Evolutionary conservation across 2,329 filamentous ascomycete species (phyloP).

Genomic region (Elsinoe fawcettii): DNA sequence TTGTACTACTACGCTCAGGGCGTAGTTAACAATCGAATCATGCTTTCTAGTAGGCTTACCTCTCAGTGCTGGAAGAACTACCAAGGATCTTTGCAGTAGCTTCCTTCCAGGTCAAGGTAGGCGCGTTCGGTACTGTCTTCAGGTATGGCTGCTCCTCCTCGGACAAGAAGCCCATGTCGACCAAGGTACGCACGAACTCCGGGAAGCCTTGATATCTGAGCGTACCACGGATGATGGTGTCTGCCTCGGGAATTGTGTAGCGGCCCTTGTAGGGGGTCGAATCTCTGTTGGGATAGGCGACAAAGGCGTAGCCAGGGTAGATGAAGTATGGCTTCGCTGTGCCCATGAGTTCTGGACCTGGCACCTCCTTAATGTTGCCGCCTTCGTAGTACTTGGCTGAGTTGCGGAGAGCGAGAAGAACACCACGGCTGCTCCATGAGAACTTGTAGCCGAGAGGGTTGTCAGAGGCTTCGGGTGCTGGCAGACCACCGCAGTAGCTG

Average conservation of each 20-base stretch:
- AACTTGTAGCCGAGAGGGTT: constrained; percentile 95
- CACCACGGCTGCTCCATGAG: constrained; percentile 67
- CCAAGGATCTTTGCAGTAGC: constrained; percentile 71
- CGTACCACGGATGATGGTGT: constrained; percentile 78
- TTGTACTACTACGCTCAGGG: no score
- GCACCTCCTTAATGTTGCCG: constrained; percentile 57
- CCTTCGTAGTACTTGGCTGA: constrained; percentile 75
- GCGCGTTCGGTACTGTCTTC: constrained; percentile 42
- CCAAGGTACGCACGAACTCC: constrained; percentile 77
- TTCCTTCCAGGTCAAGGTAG: constrained; percentile 66
- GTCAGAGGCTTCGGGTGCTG: constrained; percentile 61
- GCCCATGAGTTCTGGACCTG: constrained; percentile 57
- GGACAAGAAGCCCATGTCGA: constrained; percentile 81
- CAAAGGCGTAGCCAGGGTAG: constrained; percentile 81
- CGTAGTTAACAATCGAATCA: no score
- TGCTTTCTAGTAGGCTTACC: constrained; percentile 22
- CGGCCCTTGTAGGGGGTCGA: constrained; percentile 79
- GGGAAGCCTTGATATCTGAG: constrained; percentile 86
- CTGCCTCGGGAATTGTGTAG: constrained; percentile 84
- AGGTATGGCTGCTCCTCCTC: constrained; percentile 61
- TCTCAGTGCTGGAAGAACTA: constrained; percentile 56
- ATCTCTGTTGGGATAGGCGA: constrained; percentile 90
- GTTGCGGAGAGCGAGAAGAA: constrained; percentile 80
- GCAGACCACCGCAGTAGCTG: constrained; percentile 75
- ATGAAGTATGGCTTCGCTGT: constrained; percentile 84